Evolutionary conservation across 805 yeast species (phyloP), one percentile per base, ranked within the genome.

Genomic region (Monosporozyma unispora): DNA sequence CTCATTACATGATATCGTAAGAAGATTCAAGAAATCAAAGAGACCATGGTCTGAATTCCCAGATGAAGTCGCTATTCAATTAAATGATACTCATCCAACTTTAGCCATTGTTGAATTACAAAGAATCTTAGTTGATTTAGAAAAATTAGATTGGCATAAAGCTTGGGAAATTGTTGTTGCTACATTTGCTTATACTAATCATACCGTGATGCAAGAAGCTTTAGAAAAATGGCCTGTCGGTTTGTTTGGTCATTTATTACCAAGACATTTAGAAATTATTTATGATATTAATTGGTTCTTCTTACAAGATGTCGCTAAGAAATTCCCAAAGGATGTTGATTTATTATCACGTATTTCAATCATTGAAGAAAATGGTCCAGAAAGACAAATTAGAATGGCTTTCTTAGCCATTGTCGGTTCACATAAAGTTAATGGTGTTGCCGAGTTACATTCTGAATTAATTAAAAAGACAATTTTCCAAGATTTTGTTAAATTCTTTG

Each of bases 211-310:
- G 87, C 82, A 82, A 53, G 97, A 89, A 73, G 97, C 96, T 21
- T 75, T 90, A 54, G 97, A 89, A 72, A 90, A 87, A 71, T 89
- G 97, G 97, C 95, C 96, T 8, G 82, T 90, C 51, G 84, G 84
- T 49, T 72, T 89, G 56, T 71, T 89, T 54, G 87, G 84, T 44
- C 81, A 77, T 59, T 69, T 89, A 65, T 77, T 89, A 56, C 97
- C 97, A 53, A 80, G 97, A 68, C 97, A 89, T 69, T 70, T 89
- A 72, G 95, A 89, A 69, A 85, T 89, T 59, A 82, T 90, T 60
- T 89, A 86, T 67, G 91, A 86, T 52, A 84, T 89, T 68, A 89
- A 89, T 69, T 76, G 79, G 69, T 76, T 66, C 69, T 90, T 89
- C 73, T 76, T 89, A 66, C 82, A 89, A 68, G 62, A 68, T 25